Conservation (phyloP, 2,329 filamentous ascomycete genomes). For the Venturia carpophila region DNA sequence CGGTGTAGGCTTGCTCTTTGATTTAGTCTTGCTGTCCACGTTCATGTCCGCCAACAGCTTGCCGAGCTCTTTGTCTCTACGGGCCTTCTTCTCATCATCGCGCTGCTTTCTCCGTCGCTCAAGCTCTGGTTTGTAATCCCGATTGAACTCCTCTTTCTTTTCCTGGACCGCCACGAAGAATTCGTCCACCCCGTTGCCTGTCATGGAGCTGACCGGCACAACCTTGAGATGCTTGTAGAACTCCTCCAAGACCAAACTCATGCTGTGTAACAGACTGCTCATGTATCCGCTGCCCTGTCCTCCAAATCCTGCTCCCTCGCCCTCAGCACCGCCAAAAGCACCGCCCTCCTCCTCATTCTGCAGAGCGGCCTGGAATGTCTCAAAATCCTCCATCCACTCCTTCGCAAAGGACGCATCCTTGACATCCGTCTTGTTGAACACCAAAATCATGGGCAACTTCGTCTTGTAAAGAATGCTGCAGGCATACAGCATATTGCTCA, state of each 20-base stretch:
- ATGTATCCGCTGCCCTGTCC: constrained; percentile 83
- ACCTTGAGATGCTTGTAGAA: constrained; percentile 93
- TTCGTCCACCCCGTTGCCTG: constrained; percentile 81
- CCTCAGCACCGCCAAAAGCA: constrained; percentile 65
- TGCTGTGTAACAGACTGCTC: constrained; percentile 90
- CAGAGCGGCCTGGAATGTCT: constrained; percentile 84
- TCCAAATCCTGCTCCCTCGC: constrained; percentile 46
- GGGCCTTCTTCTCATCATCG: constrained; percentile 63
- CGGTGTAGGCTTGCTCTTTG: constrained; percentile 28
- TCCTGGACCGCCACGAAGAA: constrained; percentile 86
- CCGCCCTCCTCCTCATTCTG: constrained; percentile 71
- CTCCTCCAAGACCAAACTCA: constrained; percentile 95
- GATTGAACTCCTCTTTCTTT: constrained; percentile 81
- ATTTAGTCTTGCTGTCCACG: constrained; percentile 39
- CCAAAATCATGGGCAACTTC: constrained; percentile 94
- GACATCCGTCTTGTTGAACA: constrained; percentile 98
- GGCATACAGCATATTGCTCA: constrained; percentile 99
- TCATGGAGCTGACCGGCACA: constrained; percentile 88
- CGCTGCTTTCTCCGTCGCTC: constrained; percentile 69
- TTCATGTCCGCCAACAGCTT: constrained; percentile 94
- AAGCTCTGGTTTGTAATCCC: constrained; percentile 87
- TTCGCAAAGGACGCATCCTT: constrained; percentile 86
- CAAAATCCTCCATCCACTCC: constrained; percentile 99
- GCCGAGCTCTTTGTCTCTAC: constrained; percentile 73
- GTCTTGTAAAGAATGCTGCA: constrained; percentile 99